Conservation (phyloP, 23 red algal genomes). For the Chondrus crispus region DNA sequence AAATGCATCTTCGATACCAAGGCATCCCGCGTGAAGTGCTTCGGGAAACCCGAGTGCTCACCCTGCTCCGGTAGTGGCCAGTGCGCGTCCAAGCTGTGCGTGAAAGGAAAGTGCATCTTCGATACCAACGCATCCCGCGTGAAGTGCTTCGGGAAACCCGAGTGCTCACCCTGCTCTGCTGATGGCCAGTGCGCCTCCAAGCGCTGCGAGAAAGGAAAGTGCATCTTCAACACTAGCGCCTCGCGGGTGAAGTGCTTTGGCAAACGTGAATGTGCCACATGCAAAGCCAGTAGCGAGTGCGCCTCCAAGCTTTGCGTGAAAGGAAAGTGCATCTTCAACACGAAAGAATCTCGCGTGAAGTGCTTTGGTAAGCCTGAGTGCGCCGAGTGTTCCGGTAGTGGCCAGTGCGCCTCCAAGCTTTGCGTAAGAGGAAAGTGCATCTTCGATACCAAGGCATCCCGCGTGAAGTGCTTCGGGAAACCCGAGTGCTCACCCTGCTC, state of each 20-base stretch:
- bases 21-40: background rate
- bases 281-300: background rate
- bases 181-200: conserved; percentile 6
- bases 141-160: conserved; percentile 23
- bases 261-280: background rate
- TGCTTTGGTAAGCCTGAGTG: conserved; percentile 45
- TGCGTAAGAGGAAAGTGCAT: conserved; percentile 15
- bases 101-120: conserved; percentile 22
- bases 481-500: background rate
- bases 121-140: conserved; percentile 12
- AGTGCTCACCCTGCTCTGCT: background rate
- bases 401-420: conserved; percentile 2
- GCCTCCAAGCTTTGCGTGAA: conserved; percentile 36
- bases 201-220: conserved; percentile 1
- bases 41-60: background rate
- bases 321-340: conserved; percentile 27
- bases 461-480: background rate
- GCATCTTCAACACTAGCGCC: background rate
- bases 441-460: background rate
- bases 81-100: conserved; percentile 36
- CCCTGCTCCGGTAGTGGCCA: background rate
- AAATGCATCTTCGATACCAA: conserved; percentile 30
- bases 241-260: conserved; percentile 11
- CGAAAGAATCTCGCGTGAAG: conserved; percentile 10
- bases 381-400: background rate